These are phyloP conservation scores for Triadica sebifera DNA, from an alignment of 345 rosid genomes.

Conservation along the genomic window DNA sequence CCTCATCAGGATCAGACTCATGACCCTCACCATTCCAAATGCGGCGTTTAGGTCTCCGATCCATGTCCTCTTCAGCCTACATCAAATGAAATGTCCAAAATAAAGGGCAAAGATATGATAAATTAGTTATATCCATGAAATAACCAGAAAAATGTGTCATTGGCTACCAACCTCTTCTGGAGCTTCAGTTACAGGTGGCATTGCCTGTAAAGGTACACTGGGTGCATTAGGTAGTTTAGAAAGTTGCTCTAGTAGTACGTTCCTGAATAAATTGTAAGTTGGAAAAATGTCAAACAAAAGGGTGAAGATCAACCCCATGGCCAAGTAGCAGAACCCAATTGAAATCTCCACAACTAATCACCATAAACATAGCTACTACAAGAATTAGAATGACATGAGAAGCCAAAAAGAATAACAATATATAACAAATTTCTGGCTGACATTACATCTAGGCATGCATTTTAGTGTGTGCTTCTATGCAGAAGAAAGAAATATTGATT, in stretches of 20 bases:
- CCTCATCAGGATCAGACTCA: slow-evolving; percentile 79
- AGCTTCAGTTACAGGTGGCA: slow-evolving; percentile 46
- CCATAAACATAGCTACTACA: neutral
- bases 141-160: neutral
- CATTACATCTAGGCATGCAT: neutral
- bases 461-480: neutral
- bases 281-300: slow-evolving; percentile 14
- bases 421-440: neutral
- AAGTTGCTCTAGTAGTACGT: slow-evolving; percentile 49
- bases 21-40: slow-evolving; percentile 78
- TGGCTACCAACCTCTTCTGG: slow-evolving; percentile 59
- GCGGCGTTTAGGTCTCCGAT: slow-evolving; percentile 67
- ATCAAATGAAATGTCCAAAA: slow-evolving; percentile 15
- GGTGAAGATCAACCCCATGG: too few relatives aligned
- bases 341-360: too few relatives aligned
- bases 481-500: neutral
- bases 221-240: slow-evolving; percentile 60
- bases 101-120: neutral
- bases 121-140: neutral
- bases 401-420: neutral
- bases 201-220: slow-evolving; percentile 59
- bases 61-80: slow-evolving; percentile 65
- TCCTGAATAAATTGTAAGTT: slow-evolving; percentile 31
- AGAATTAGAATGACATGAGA: neutral
- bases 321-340: too few relatives aligned